Evolutionary conservation across 176 grass and related monocot species (phyloP), one percentile per base, ranked within the genome.

Genomic region (Tillandsia leiboldiana): DNA sequence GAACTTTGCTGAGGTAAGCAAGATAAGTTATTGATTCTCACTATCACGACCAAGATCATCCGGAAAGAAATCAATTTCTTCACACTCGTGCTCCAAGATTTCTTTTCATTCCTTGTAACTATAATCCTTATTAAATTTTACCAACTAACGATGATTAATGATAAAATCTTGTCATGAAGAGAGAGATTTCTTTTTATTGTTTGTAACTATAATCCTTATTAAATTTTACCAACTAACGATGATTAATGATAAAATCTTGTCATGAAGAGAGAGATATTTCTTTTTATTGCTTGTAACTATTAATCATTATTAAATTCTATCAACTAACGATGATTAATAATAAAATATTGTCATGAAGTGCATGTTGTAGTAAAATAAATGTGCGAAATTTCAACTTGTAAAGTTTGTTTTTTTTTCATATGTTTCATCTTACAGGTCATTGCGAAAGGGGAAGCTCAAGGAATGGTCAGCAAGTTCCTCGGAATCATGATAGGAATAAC

Each of bases 361-460:
- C 52, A 2, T n/a, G 13, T 56, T 11, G 52, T 15, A 56, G 6
- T 20, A 15, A 61, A 61, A 23, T 61, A 61, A 2, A 2, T 61
- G 22, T 42, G 22, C 9, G 56, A 61, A 1, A 15, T n/a, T 1
- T 18, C 15, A 61, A n/a, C 15, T n/a, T 61, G 2, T 61, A 23
- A 6, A 61, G 15, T 61, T 20, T 18, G 56, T 9, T 61, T 8
- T 61, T 57, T 15, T 15, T 23, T 61, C 56, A 61, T 8, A 61
- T 61, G 22, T 18, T 61, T 68, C 58, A 49, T 58, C 59, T 93
- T 81, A 49, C 66, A 97, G 93, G 89, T 97, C 50, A 97, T 97
- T 87, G 93, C 89, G 49, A 97, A 97, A 90, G 93, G 93, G 29
- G 93, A 97, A 85, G 93, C 93, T 11, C 93, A 97, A 77, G 93